Percentiles rank a stretch among this genome's conserved stretches.
phyloP scores from a whole-genome alignment of 257 asterid species.

The Leonotis leonurus region DNA sequence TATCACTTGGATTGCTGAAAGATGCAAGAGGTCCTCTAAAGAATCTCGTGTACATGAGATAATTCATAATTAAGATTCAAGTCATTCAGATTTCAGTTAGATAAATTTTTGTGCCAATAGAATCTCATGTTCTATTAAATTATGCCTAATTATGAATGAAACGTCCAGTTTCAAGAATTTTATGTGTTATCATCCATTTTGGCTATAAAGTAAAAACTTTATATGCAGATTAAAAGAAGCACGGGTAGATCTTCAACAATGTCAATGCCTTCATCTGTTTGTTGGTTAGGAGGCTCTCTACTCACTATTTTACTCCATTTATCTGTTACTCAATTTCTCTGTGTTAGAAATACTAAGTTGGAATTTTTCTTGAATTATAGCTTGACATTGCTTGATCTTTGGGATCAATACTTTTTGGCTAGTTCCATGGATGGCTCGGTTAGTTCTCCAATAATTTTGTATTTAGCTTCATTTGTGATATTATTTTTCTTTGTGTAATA shows the following conservation, averaged over 20 bases:
- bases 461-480: neutral
- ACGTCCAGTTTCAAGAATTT: neutral
- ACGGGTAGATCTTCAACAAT: constrained; percentile 17
- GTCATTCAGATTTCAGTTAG: neutral
- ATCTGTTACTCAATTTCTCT: constrained; percentile 3
- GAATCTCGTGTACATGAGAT: neutral
- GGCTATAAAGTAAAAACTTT: neutral
- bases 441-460: constrained; percentile 30
- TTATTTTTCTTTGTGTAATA: constrained; percentile 1
- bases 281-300: constrained; percentile 52
- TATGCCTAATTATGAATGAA: neutral
- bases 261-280: constrained; percentile 76
- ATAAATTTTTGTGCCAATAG: neutral
- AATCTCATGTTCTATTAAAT: neutral
- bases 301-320: neutral
- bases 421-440: constrained; percentile 99
- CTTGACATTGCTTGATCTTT: constrained; percentile 53
- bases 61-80: neutral
- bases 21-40: neutral
- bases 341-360: constrained; percentile 37
- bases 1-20: neutral
- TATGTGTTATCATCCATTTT: neutral
- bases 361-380: constrained; percentile 32
- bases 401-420: constrained; percentile 80
- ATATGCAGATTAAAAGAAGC: constrained; percentile 46